These are phyloP conservation scores for Ceratocystis cacaofunesta DNA, from an alignment of 2,329 filamentous ascomycete species.

Conservation along the genomic window DNA sequence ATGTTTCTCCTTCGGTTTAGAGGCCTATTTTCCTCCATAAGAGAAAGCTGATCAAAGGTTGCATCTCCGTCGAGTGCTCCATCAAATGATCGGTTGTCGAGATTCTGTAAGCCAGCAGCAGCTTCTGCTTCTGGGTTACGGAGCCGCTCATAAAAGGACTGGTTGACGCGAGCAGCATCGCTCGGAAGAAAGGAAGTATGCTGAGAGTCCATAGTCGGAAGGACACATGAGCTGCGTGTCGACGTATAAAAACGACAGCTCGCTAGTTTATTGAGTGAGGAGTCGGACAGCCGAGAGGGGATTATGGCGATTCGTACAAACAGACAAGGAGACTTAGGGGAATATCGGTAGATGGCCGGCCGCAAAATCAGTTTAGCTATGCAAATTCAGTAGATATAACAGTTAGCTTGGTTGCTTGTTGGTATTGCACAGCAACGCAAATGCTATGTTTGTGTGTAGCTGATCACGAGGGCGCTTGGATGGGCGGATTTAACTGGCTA, in stretches of 20 bases:
- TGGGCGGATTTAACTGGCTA: background rate
- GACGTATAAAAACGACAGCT: background rate
- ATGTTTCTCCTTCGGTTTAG: conserved; percentile 23
- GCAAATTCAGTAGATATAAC: too few species aligned
- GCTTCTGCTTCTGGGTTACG: conserved; percentile 19
- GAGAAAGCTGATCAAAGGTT: conserved; percentile 31
- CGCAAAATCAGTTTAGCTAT: too few species aligned
- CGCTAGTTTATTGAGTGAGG: background rate
- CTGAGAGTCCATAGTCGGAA: conserved; percentile 20
- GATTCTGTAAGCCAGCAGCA: background rate
- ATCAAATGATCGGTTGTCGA: conserved; percentile 26
- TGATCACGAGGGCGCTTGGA: background rate
- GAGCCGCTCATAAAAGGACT: conserved; percentile 38
- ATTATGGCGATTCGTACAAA: too few species aligned
- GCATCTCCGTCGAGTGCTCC: conserved; percentile 26
- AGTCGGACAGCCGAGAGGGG: too few species aligned
- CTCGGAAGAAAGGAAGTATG: conserved; percentile 33
- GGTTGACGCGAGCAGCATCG: conserved; percentile 24
- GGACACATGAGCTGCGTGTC: background rate
- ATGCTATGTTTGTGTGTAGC: background rate
- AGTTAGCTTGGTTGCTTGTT: background rate
- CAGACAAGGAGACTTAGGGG: too few species aligned
- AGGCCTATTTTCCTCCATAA: conserved; percentile 33
- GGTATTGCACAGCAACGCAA: background rate
- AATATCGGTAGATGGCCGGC: too few species aligned